Percentiles rank a stretch among this genome's conserved stretches.
phyloP scores from a whole-genome alignment of 2,329 filamentous ascomycete species.

The Arthroderma sp. region DNA sequence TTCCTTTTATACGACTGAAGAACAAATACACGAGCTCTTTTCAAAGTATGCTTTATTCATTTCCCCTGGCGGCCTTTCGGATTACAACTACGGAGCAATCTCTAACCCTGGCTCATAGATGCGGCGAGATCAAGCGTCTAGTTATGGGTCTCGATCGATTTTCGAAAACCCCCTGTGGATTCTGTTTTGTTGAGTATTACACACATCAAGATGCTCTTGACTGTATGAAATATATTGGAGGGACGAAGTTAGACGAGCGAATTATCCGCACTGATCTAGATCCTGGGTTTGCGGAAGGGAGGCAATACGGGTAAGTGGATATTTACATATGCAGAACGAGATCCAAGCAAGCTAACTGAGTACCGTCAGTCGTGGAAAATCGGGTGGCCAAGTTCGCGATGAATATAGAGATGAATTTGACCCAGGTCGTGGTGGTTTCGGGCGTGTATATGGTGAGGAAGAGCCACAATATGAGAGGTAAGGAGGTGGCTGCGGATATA shows the following conservation, averaged over 20 bases:
- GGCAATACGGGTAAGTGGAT: constrained; percentile 64
- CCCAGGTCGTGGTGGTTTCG: constrained; percentile 80
- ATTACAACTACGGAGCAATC: not conserved
- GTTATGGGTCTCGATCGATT: constrained; percentile 97
- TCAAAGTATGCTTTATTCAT: constrained; percentile 48
- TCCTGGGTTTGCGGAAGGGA: constrained; percentile 87
- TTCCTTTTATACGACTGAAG: constrained; percentile 96
- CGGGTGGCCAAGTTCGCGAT: constrained; percentile 89
- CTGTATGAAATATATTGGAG: constrained; percentile 96
- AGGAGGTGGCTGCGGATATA: constrained; percentile 22
- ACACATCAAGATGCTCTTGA: constrained; percentile 93
- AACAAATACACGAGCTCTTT: constrained; percentile 96
- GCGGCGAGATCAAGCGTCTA: constrained; percentile 93
- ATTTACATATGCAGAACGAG: not conserved
- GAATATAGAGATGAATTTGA: constrained; percentile 97
- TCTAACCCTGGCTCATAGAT: constrained; percentile 28
- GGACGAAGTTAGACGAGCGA: constrained; percentile 93
- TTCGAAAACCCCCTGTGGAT: constrained; percentile 94
- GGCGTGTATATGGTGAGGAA: constrained; percentile 58
- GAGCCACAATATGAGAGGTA: constrained; percentile 48
- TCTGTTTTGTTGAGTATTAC: constrained; percentile 99
- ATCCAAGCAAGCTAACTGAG: not conserved
- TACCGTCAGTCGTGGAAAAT: constrained; percentile 58
- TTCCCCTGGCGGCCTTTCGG: no score
- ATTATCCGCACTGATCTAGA: constrained; percentile 93